Evolutionary conservation across 1,284 basidiomycete species (phyloP), one percentile per base, ranked within the genome.

Genomic region (Trametes versicolor): DNA sequence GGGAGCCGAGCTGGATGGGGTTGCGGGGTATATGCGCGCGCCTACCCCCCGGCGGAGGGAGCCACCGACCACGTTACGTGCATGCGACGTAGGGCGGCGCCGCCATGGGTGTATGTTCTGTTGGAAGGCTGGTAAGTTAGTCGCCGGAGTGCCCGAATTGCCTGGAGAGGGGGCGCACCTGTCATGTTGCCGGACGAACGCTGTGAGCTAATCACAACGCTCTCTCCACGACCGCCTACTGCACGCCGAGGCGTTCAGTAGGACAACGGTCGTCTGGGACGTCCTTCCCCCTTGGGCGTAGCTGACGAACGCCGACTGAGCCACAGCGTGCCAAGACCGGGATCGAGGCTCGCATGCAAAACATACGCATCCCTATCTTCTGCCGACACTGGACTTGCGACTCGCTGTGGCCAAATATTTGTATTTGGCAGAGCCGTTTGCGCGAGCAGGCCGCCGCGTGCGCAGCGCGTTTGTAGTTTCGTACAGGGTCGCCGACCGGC

Each of bases 401-500:
- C 41, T 7, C n/a, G 41, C 41, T 19, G 41, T 7, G 19, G 41
- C 25, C n/a, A 36, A 13, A 43, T 17, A 43, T 39, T 17, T 39
- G 37, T 39, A 39, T 39, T 39, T 39, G 12, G 37, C 29, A 34
- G 37, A 39, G 34, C 29, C 27, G 10, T 17, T 17, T 41, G 21
- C 36, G 37, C n/a, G 12, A 29, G 36, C 4, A 43, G 13, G 36
- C 36, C 21, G 52, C 49, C 29, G 29, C 50, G 32, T 21, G 50
- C 54, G 25, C 23, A 12, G 37, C 9, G 8, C 5, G 27, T 62
- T 41, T 51, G 61, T 62, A 48, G 54, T 36, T 13, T 21, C n/a
- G 32, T 39, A 9, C 61, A 62, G 61, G 61, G 61, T 62, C 54
- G 54, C 32, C 25, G 15, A 27, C 49, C 49, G 45, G 45, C 45